Base-by-base conservation (phyloP, 192 early-diverging fungal genomes). In the Rhizoclosmatium globosum region DNA sequence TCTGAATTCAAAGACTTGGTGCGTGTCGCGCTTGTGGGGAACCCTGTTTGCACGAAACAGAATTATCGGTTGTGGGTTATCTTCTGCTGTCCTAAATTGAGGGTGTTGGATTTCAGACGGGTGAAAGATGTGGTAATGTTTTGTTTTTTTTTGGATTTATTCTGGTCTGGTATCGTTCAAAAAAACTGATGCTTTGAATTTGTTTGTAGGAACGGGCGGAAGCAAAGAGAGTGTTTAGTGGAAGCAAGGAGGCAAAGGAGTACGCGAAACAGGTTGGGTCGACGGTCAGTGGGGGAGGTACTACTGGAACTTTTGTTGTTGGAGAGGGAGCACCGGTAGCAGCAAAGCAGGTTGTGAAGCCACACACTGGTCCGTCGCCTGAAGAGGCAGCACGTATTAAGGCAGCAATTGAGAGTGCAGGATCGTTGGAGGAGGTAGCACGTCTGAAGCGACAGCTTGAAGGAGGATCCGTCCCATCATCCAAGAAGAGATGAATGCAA, bases 21-120 rank as follows among this genome's bases (percentile, higher is more conserved):
- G 50, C 84, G 87, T 61, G 71, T 99, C 50, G 92, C 90, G n/a
- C 81, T 99, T 57, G 78, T 93, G 47, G 96, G 95, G 75, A 99
- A 98, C 78, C 96, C 97, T 0, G 95, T 98, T 39, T 85, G 88
- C 64, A 85, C 89, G 75, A 94, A 94, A 65, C 86, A 93, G 74
- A 80, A 97, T 76, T 97, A 98, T 77, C 82, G 98, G 61, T 74
- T 87, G 48, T 86, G 81, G 66, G 87, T 97, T 41, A 92, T 99
- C 70, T 91, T 94, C 88, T 90, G 92, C 77, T 79, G 95, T 56
- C 90, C 94, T 23, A 85, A 78, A 19, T 82, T 99, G 61, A 87
- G 93, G 47, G 92, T 98, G 2, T 77, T 99, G 79, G 95, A 99
- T 85, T 99, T 97, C 81, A 88, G 91, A 70, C 86, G 87, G 45